Base-by-base conservation (phyloP, 805 yeast genomes). In the Yamadazyma phyllophila region DNA sequence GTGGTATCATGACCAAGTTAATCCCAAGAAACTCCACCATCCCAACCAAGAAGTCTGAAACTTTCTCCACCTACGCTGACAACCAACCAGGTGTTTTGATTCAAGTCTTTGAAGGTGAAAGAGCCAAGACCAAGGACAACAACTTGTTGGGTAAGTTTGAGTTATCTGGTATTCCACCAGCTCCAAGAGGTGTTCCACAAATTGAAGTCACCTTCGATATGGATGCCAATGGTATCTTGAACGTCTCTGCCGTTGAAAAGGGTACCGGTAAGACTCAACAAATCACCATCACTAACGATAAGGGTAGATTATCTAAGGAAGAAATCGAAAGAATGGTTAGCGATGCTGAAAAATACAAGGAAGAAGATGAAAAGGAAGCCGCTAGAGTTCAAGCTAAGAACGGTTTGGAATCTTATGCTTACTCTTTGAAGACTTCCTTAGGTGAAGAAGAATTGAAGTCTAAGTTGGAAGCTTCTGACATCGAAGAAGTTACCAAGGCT, bases 111-210 rank as follows among this genome's bases (percentile, higher is more conserved):
- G 97, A 91, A 79, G 98, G 98, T 84, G 98, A 91, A 81, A 88
- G 97, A 79, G 87, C 96, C 55, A 84, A 85, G 76, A 90, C 97
- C 44, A 87, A 83, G 77, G 97, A 91, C 71, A 91, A 91, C 85
- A 91, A 90, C 82, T 73, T 90, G 70, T 83, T 91, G 65, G 98
- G 97, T 80, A 91, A 91, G 77, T 91, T 91, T 74, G 97, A 91
- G 76, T 83, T 91, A 63, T 73, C 94, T 57, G 97, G 97, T 70
- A 91, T 91, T 56, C 97, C 97, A 64, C 97, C 97, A 59, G 97
- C 97, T 38, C 97, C 97, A 76, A 89, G 97, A 78, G 97, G 97
- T 81, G 95, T 87, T 56, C 97, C 97, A 65, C 96, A 90, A 78
- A 85, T 91, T 62, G 97, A 91, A 81, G 97, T 91, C 58, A 91